Percentiles rank a stretch among this genome's conserved stretches.
Evolutionary conservation across 176 grass and related monocot species (phyloP).

Genomic region (Avena sativa): DNA sequence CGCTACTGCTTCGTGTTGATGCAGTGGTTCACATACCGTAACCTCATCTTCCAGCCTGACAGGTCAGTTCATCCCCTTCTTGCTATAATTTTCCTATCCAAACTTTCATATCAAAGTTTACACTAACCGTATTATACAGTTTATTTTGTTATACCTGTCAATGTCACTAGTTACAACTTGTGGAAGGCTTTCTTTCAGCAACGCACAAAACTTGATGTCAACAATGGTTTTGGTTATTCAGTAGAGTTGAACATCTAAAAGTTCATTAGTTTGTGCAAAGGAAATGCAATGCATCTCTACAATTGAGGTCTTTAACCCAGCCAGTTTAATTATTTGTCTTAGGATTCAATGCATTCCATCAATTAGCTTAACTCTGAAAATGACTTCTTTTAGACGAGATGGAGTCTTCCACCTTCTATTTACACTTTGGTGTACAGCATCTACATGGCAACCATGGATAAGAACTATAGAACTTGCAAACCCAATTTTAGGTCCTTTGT

Average conservation of each 20-base stretch:
- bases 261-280: too few relatives aligned
- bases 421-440: not conserved
- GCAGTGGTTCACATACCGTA: slow-evolving; percentile 96
- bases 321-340: not conserved
- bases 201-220: too few relatives aligned
- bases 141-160: not conserved
- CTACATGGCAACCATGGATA: not conserved
- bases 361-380: not conserved
- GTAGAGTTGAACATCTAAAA: too few relatives aligned
- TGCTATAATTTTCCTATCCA: not conserved
- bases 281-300: not conserved
- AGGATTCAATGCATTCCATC: not conserved
- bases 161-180: not conserved
- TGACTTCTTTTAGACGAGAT: not conserved
- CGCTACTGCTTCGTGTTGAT: slow-evolving; percentile 44
- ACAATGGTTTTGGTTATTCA: too few relatives aligned
- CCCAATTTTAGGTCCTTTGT: not conserved
- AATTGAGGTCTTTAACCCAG: not conserved
- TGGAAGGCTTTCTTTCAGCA: too few relatives aligned
- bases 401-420: not conserved
- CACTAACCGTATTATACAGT: not conserved
- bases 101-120: not conserved
- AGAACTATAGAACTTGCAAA: not conserved
- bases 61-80: slow-evolving; percentile 53
- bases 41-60: slow-evolving; percentile 89